Base-by-base conservation (phyloP, 2,329 filamentous ascomycete species). In the Fusarium verrucosum region DNA sequence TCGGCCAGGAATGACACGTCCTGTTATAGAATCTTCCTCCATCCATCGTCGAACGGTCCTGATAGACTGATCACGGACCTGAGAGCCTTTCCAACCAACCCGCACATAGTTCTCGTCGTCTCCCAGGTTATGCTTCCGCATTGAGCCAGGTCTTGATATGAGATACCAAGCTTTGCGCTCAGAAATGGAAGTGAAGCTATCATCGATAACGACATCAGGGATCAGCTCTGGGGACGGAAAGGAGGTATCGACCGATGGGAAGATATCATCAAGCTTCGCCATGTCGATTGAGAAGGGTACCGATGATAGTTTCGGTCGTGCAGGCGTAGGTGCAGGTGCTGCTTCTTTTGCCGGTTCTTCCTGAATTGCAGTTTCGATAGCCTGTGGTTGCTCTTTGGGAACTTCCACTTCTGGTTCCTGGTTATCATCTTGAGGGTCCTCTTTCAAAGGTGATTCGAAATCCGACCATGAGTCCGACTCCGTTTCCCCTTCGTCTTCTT, bases 121-220 rank as follows among this genome's bases (percentile, higher is more conserved):
- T 37, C 83, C 86, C 4, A 76, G 74, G 51, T 87, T 80, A 65
- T 89, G 82, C 57, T 83, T 84, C 7, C 85, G 80, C 66, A 83
- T 80, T 1, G 87, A 86, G 4, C 86, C 87, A 52, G 81, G 81
- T 7, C 87, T 82, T 9, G 87, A 88, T 17, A 89, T 75, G 19
- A 86, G 85, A 65, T 89, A 89, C 88, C 88, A 90, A 9, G 81
- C 80, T 68, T 86, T 88, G 44, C 88, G 85, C 73, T 89, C 82
- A 4, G 83, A 82, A 5, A 83, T 81, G 4, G 80, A 78, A 6
- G 78, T 77, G 58, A 88, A 88, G 25, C 78, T 83, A 70, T 88
- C 85, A 26, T 73, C 74, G 17, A 85, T 78, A 40, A 83, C 72
- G 26, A 77, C 74, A 26, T 85, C 83, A 1, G 83, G 74, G 0